Conservation (phyloP, 2,329 filamentous ascomycete species). For the Epichloe typhina region DNA sequence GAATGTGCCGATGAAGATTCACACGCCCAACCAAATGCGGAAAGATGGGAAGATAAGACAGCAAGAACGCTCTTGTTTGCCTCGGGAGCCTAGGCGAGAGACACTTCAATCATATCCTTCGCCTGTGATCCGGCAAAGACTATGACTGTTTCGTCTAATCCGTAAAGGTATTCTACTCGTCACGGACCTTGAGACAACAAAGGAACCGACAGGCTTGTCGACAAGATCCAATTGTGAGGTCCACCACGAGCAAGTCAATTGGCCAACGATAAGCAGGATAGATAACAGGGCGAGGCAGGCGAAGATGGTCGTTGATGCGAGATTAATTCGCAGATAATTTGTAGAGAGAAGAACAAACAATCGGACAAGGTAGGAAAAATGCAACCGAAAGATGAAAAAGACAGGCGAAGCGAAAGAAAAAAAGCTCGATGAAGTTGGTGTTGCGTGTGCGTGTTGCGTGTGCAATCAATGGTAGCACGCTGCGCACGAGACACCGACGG, state of each 20-base stretch:
- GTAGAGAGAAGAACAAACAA: neutral
- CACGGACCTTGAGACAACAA: neutral
- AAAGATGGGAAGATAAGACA: conserved; percentile 2
- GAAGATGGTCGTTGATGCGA: neutral
- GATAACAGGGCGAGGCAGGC: neutral
- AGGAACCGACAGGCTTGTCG: neutral
- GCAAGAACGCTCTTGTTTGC: neutral
- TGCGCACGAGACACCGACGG: neutral
- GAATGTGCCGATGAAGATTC: neutral
- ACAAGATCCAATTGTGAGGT: neutral
- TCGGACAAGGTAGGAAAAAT: neutral
- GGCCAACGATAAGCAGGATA: neutral
- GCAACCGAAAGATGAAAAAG: neutral
- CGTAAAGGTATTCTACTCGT: neutral
- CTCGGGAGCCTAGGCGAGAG: neutral
- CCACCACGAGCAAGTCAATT: neutral
- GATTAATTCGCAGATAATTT: neutral
- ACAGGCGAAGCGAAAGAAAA: neutral
- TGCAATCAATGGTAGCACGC: neutral
- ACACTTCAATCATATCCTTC: neutral
- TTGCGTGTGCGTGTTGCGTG: too few relatives aligned
- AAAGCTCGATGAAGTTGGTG: neutral
- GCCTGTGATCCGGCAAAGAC: neutral
- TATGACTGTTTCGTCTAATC: neutral
- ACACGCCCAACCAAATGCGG: conserved; percentile 2